Evolutionary conservation across 345 rosid species (phyloP).

Genomic region (Eucalyptus dawsonii): DNA sequence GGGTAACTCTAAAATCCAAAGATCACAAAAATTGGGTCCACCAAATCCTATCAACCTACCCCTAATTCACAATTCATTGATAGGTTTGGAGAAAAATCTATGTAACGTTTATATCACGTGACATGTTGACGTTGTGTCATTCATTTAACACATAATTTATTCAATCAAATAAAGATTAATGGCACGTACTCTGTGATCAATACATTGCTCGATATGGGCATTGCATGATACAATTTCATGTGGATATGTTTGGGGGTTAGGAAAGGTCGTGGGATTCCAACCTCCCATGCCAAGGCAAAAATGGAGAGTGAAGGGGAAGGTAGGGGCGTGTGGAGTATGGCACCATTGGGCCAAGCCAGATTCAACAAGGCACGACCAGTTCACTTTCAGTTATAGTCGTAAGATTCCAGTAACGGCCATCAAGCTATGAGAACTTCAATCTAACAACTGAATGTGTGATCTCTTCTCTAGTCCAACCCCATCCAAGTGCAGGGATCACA

Average conservation of each 20-base stretch:
- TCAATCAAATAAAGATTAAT: not conserved
- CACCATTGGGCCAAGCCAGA: not conserved
- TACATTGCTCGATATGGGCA: not conserved
- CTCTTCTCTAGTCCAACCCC: not conserved
- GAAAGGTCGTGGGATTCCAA: not conserved
- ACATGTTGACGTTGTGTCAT: not conserved
- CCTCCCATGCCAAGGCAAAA: not conserved
- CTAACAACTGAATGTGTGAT: not conserved
- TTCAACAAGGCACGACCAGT: not conserved
- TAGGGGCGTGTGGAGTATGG: not conserved
- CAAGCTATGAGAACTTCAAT: not conserved
- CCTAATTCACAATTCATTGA: not conserved
- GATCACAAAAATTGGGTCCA: not conserved
- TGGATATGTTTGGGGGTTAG: not conserved
- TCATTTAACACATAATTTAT: not conserved
- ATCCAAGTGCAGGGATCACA: not conserved
- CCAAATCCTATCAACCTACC: not conserved
- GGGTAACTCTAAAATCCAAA: not conserved
- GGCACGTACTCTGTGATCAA: not conserved
- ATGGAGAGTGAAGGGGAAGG: not conserved
- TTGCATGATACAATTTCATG: not conserved
- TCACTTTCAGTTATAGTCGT: not conserved
- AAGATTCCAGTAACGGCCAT: not conserved
- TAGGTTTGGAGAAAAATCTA: not conserved
- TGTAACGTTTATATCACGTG: not conserved